A percentile compares a stretch with the other conserved stretches of the same genome.
These are phyloP conservation scores for Paramecium pentaurelia DNA, from an alignment of 73 alveolate genomes.

Conservation along the genomic window DNA sequence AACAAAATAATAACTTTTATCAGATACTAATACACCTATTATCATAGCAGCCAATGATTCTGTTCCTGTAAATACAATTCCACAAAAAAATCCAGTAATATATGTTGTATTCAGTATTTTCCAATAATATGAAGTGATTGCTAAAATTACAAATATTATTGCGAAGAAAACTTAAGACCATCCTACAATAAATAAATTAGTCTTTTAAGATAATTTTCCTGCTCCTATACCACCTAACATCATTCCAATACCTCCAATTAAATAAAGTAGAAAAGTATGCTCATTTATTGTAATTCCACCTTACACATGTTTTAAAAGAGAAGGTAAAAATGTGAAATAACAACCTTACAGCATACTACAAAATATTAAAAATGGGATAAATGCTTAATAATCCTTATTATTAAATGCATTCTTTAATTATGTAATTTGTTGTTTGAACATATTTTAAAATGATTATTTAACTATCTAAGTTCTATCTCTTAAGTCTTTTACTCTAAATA, in stretches of 20 bases:
- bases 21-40: not conserved
- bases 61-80: not conserved
- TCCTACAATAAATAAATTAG: not conserved
- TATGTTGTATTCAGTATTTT: not conserved
- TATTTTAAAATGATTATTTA: not conserved
- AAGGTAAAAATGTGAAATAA: not conserved
- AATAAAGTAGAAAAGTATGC: not conserved
- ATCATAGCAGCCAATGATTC: not conserved
- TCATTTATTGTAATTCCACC: not conserved
- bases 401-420: not conserved
- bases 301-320: not conserved
- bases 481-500: not conserved
- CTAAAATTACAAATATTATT: not conserved
- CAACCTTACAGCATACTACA: not conserved
- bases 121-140: not conserved
- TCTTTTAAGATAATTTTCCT: not conserved
- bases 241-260: not conserved
- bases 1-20: not conserved
- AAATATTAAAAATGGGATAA: not conserved
- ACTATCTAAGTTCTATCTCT: not conserved
- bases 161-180: not conserved
- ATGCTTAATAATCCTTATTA: not conserved
- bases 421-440: not conserved
- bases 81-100: not conserved
- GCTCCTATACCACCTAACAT: not conserved